These are phyloP conservation scores for Ascochyta fabae DNA, from an alignment of 2,329 filamentous ascomycete species.

Conservation along the genomic window DNA sequence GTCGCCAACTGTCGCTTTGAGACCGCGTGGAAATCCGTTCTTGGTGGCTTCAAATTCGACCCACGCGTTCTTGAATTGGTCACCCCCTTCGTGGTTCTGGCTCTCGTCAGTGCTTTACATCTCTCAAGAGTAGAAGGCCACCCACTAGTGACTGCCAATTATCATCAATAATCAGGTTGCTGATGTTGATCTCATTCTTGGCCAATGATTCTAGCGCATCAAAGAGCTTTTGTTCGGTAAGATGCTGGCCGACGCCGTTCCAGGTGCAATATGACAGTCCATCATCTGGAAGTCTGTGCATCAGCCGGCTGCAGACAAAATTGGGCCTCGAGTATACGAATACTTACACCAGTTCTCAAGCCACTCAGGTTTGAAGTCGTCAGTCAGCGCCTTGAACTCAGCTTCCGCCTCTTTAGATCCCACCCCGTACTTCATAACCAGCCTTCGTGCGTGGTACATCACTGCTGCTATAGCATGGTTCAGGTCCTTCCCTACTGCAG, in stretches of 20 bases:
- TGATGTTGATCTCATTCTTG: slow-evolving; percentile 74
- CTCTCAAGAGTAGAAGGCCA: neutral
- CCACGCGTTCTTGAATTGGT: slow-evolving; percentile 61
- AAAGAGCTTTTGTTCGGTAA: slow-evolving; percentile 82
- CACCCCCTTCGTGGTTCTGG: slow-evolving; percentile 54
- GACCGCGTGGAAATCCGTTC: slow-evolving; percentile 77
- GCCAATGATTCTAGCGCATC: slow-evolving; percentile 75
- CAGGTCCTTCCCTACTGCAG: slow-evolving; percentile 74
- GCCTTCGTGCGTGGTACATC: slow-evolving; percentile 83
- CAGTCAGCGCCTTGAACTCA: slow-evolving; percentile 56
- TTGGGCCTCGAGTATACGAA: neutral
- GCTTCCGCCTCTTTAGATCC: slow-evolving; percentile 53
- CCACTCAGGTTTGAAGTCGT: slow-evolving; percentile 69
- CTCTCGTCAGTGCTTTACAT: neutral
- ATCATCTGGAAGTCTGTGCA: slow-evolving; percentile 61
- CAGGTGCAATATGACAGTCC: slow-evolving; percentile 95
- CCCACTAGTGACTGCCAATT: slow-evolving; percentile 69
- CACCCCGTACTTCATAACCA: slow-evolving; percentile 59
- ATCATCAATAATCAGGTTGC: slow-evolving; percentile 92
- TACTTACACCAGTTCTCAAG: slow-evolving; percentile 74
- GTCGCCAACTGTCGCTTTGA: slow-evolving; percentile 72
- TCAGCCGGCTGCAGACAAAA: neutral
- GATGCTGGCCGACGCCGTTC: slow-evolving; percentile 85
- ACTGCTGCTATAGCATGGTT: slow-evolving; percentile 79
- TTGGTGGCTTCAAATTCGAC: slow-evolving; percentile 85